These are phyloP conservation scores for Colletotrichum neosansevieriae DNA, from an alignment of 2,329 filamentous ascomycete species.

Conservation along the genomic window DNA sequence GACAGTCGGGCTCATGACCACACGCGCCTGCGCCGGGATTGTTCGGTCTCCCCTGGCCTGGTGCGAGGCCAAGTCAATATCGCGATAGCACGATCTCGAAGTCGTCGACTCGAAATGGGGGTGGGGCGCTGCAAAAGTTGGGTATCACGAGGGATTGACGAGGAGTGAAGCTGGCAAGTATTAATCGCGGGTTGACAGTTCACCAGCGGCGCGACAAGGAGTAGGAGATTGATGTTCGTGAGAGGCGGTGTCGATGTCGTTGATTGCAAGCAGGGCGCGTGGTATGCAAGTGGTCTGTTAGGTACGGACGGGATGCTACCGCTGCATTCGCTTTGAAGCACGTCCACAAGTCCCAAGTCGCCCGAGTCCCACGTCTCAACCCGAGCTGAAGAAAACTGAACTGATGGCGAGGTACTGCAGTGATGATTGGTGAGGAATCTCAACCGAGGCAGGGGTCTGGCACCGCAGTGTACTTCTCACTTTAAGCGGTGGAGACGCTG, in stretches of 20 bases:
- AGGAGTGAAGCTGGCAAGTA: not conserved
- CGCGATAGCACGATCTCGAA: not conserved
- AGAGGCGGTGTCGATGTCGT: not conserved
- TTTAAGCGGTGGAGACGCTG: too few species aligned
- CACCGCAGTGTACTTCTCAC: not conserved
- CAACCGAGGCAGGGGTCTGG: not conserved
- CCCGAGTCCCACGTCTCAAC: not conserved
- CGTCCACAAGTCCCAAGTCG: too few species aligned
- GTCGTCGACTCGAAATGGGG: not conserved
- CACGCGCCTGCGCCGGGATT: conserved; percentile 10
- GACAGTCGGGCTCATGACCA: conserved; percentile 34
- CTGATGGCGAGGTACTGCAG: too few species aligned
- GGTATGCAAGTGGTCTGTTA: not conserved
- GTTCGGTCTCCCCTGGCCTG: conserved; percentile 8
- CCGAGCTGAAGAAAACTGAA: not conserved
- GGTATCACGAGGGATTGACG: not conserved
- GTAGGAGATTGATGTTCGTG: not conserved
- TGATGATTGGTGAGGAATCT: not conserved
- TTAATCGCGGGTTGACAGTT: not conserved
- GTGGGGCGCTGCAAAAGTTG: conserved; percentile 6
- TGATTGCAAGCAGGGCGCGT: not conserved
- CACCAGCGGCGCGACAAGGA: not conserved
- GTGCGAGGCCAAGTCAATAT: conserved; percentile 1
- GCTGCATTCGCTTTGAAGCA: not conserved
- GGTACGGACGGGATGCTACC: not conserved